phyloP scores from a whole-genome alignment of 345 rosid genomes.

The Clarkia xantiana region DNA sequence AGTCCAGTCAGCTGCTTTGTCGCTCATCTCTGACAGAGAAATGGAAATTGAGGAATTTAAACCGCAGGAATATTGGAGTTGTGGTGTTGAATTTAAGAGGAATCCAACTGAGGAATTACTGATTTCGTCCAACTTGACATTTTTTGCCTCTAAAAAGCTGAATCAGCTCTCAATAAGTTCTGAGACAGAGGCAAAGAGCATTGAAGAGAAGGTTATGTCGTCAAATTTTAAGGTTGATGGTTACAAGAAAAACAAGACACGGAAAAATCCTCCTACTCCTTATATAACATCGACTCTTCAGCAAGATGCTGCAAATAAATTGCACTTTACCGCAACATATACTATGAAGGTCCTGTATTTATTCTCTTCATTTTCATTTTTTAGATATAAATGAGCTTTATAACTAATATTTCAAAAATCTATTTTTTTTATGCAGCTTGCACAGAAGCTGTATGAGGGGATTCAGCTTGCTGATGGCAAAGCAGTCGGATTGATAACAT shows the following conservation, averaged over 20 bases:
- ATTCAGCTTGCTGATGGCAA: conserved; percentile 54
- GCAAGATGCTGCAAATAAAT: conserved; percentile 95
- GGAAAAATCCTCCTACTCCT: conserved; percentile 81
- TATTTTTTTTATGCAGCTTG: conserved; percentile 40
- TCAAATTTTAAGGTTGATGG: conserved; percentile 40
- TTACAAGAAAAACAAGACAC: conserved; percentile 34
- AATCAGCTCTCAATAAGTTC: conserved; percentile 66
- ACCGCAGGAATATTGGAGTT: conserved; percentile 77
- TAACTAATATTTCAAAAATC: too few relatives aligned
- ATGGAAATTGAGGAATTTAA: conserved; percentile 76
- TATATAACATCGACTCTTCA: conserved; percentile 96
- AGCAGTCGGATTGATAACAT: conserved; percentile 83
- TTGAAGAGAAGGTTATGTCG: conserved; percentile 41
- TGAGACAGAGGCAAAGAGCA: conserved; percentile 32
- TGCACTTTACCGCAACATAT: conserved; percentile 51
- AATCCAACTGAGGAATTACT: conserved; percentile 15
- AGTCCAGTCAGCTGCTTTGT: conserved; percentile 95
- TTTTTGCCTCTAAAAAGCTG: conserved; percentile 51
- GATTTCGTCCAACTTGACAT: conserved; percentile 45
- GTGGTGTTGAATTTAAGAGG: conserved; percentile 34
- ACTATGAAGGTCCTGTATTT: conserved; percentile 74
- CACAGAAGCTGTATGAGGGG: conserved; percentile 95
- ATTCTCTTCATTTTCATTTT: neutral
- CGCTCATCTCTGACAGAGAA: conserved; percentile 88
- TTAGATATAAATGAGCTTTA: too few relatives aligned